Conservation (phyloP, 805 yeast species). For the Torulaspora delbrueckii region DNA sequence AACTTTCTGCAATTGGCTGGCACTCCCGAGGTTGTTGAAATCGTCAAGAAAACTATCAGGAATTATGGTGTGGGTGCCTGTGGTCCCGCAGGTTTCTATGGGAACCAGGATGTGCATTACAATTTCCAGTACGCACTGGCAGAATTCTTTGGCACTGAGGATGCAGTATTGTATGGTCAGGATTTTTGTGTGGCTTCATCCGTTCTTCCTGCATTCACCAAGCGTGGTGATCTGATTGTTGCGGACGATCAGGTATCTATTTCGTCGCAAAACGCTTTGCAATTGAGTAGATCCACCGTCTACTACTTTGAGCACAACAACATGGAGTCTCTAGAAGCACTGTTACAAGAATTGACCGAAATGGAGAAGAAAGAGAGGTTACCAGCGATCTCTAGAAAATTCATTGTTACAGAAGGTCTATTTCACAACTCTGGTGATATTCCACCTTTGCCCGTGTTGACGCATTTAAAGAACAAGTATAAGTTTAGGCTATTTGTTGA, state of each 20-base stretch:
- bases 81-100: slow-evolving; percentile 97
- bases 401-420: slow-evolving; percentile 86
- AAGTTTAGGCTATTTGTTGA: slow-evolving; percentile 85
- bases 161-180: slow-evolving; percentile 85
- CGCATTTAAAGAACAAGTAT: slow-evolving; percentile 71
- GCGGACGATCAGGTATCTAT: slow-evolving; percentile 76
- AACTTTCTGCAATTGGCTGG: slow-evolving; percentile 66
- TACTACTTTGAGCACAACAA: slow-evolving; percentile 78
- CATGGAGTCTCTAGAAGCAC: slow-evolving; percentile 69
- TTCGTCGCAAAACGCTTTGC: slow-evolving; percentile 81
- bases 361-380: slow-evolving; percentile 53
- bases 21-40: slow-evolving; percentile 42
- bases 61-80: slow-evolving; percentile 94
- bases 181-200: slow-evolving; percentile 83
- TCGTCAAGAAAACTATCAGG: slow-evolving; percentile 54
- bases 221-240: slow-evolving; percentile 88
- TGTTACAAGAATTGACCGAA: slow-evolving; percentile 56
- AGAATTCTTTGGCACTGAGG: slow-evolving; percentile 67
- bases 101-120: slow-evolving; percentile 87
- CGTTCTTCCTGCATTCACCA: slow-evolving; percentile 87
- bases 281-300: slow-evolving; percentile 79
- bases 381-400: slow-evolving; percentile 76
- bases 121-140: slow-evolving; percentile 73
- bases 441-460: slow-evolving; percentile 60
- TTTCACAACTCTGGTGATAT: slow-evolving; percentile 79